Evolutionary conservation across 106 monocot genomes (phyloP).

Genomic region (Apostasia shenzhenica): DNA sequence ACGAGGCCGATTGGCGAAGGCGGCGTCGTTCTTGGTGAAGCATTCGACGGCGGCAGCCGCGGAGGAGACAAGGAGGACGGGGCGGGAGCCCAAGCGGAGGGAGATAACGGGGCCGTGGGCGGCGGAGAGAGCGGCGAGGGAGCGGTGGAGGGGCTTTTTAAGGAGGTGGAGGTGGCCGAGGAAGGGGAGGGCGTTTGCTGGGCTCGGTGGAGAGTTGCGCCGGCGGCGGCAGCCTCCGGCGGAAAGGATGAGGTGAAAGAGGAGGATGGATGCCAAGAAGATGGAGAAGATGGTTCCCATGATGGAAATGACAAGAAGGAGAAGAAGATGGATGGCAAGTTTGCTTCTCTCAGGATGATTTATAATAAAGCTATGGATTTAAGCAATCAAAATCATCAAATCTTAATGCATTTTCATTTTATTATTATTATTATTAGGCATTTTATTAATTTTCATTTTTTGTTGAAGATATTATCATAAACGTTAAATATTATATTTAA

Average conservation of each 20-base stretch:
- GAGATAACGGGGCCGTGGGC: constrained; percentile 32
- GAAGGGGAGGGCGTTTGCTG: constrained; percentile 22
- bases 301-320: no score
- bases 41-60: constrained; percentile 34
- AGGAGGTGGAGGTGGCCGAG: constrained; percentile 56
- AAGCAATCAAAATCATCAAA: no score
- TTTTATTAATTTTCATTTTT: no score
- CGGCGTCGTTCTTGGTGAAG: constrained; percentile 36
- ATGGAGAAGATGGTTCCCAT: not conserved
- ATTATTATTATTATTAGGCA: no score
- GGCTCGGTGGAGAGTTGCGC: constrained; percentile 3
- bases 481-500: no score
- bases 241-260: not conserved
- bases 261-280: not conserved
- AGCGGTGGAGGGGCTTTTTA: constrained; percentile 34
- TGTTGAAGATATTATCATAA: no score
- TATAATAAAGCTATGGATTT: no score
- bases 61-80: constrained; percentile 45
- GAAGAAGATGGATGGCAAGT: no score
- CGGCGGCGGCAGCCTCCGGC: not conserved
- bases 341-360: no score
- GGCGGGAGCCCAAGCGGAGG: constrained; percentile 53
- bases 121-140: constrained; percentile 23
- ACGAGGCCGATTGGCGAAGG: constrained; percentile 47
- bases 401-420: no score